These are phyloP conservation scores for Suhomyces kunorum DNA, from an alignment of 1,139 yeast genomes.

Conservation along the genomic window DNA sequence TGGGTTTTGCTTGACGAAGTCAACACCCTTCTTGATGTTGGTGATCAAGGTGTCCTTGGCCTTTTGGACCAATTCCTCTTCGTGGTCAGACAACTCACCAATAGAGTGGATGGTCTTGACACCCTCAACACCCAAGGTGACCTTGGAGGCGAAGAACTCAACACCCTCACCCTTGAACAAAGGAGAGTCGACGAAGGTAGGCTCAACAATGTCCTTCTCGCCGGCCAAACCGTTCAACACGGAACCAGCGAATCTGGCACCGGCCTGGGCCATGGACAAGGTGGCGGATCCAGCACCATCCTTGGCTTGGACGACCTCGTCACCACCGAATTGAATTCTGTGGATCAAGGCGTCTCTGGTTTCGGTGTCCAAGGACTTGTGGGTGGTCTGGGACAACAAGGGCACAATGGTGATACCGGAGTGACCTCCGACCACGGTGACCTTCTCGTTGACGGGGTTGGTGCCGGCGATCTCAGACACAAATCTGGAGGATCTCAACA, in stretches of 20 bases:
- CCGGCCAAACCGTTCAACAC: slow-evolving; percentile 60
- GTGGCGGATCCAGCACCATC: slow-evolving; percentile 96
- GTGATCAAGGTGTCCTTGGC: slow-evolving; percentile 58
- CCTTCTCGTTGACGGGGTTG: slow-evolving; percentile 59
- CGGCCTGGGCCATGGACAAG: slow-evolving; percentile 95
- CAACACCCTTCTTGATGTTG: slow-evolving; percentile 62
- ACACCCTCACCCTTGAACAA: slow-evolving; percentile 46
- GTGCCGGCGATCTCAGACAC: slow-evolving; percentile 37
- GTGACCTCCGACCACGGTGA: slow-evolving; percentile 96
- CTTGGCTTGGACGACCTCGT: slow-evolving; percentile 94
- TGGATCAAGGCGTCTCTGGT: slow-evolving; percentile 69
- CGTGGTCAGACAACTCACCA: slow-evolving; percentile 55
- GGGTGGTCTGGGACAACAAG: slow-evolving; percentile 67
- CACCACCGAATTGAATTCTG: slow-evolving; percentile 97
- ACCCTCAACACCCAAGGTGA: slow-evolving; percentile 60
- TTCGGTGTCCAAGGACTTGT: slow-evolving; percentile 50
- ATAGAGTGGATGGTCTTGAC: slow-evolving; percentile 55
- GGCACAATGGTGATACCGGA: slow-evolving; percentile 95
- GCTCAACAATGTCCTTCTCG: slow-evolving; percentile 50
- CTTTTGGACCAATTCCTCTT: slow-evolving; percentile 55
- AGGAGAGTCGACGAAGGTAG: slow-evolving; percentile 51
- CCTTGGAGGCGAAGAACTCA: slow-evolving; percentile 66
- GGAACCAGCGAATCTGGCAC: slow-evolving; percentile 71
- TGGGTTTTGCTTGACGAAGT: slow-evolving; percentile 55
- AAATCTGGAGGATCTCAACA: slow-evolving; percentile 87